These are phyloP conservation scores for Talaromyces marneffei DNA, from an alignment of 2,329 filamentous ascomycete genomes.

Conservation along the genomic window DNA sequence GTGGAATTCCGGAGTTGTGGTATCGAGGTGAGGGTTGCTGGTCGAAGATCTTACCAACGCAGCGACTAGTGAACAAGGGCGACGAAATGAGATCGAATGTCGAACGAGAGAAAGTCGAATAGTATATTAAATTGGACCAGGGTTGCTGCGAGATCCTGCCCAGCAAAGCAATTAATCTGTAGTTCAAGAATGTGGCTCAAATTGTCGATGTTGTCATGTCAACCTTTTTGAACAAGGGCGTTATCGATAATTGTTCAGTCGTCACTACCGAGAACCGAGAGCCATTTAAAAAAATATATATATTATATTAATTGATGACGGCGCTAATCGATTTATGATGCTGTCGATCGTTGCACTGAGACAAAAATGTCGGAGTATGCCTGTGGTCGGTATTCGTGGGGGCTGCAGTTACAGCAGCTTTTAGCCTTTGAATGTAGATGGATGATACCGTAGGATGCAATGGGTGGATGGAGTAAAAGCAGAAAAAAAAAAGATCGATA, in stretches of 20 bases:
- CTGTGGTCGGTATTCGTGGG: slow-evolving; percentile 7
- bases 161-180: slow-evolving; percentile 24
- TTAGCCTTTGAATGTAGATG: slow-evolving; percentile 8
- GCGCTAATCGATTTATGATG: slow-evolving; percentile 11
- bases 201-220: slow-evolving; percentile 34
- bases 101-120: background rate
- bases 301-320: slow-evolving; percentile 11
- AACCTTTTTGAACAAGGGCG: slow-evolving; percentile 18
- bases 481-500: background rate
- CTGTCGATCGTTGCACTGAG: slow-evolving; percentile 13
- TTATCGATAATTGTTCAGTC: slow-evolving; percentile 20
- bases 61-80: too few species aligned
- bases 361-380: background rate
- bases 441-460: slow-evolving; percentile 15
- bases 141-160: slow-evolving; percentile 21
- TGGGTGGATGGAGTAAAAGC: slow-evolving; percentile 14
- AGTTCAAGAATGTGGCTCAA: slow-evolving; percentile 27
- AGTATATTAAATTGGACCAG: slow-evolving; percentile 3
- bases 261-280: background rate
- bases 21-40: slow-evolving; percentile 2
- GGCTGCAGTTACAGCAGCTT: slow-evolving; percentile 8
- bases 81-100: background rate
- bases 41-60: background rate
- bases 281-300: background rate
- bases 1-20: slow-evolving; percentile 1